Conservation (phyloP, 2,329 filamentous ascomycete species). For the Colletotrichum abscissum region DNA sequence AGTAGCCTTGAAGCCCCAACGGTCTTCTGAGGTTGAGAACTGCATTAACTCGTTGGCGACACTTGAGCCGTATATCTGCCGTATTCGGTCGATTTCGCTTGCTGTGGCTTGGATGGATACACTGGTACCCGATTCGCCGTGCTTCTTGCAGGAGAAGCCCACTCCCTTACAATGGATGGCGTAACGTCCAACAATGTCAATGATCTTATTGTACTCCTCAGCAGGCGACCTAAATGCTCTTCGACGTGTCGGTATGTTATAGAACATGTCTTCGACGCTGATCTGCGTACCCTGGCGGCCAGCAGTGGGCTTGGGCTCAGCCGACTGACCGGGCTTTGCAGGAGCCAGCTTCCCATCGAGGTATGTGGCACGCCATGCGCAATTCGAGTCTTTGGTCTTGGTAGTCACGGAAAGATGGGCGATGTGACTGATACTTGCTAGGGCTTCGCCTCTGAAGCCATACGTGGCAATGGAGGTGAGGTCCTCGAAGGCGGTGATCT, state of each 20-base stretch:
- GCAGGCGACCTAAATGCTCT: conserved; percentile 90
- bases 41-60: conserved; percentile 91
- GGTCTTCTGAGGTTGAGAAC: conserved; percentile 76
- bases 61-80: conserved; percentile 85
- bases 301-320: conserved; percentile 88
- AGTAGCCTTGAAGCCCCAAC: conserved; percentile 85
- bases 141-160: conserved; percentile 96
- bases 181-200: conserved; percentile 93
- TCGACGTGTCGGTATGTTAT: conserved; percentile 90
- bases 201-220: conserved; percentile 97
- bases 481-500: conserved; percentile 93
- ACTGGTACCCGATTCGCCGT: conserved; percentile 86
- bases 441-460: conserved; percentile 95
- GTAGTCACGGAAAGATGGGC: conserved; percentile 96
- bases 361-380: conserved; percentile 92
- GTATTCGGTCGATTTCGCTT: conserved; percentile 82
- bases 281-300: conserved; percentile 94
- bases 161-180: conserved; percentile 93
- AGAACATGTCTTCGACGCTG: conserved; percentile 96
- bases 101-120: conserved; percentile 83
- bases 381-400: conserved; percentile 86
- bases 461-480: conserved; percentile 91
- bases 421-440: conserved; percentile 98
- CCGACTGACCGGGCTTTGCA: conserved; percentile 86
- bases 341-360: conserved; percentile 83